Base-by-base conservation (phyloP, 2,329 filamentous ascomycete species). In the Ophiosphaerella korrae region DNA sequence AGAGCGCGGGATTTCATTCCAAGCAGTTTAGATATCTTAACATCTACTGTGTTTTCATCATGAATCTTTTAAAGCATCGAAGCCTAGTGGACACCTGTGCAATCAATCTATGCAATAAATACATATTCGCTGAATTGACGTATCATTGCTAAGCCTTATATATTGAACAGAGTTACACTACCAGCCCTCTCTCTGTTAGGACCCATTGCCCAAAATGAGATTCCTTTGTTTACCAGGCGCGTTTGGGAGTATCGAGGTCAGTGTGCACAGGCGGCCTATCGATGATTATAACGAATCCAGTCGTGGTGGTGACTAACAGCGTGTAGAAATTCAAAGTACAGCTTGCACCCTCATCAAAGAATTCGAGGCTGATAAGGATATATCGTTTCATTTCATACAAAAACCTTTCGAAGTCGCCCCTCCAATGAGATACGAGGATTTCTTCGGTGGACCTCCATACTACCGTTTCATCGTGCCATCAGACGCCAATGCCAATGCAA, bases 271-370 rank as follows among this genome's bases (percentile, higher is more conserved):
- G 6, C 8, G n/a, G 3, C 12, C 4, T 7, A 5, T 29, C 29
- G 3, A 4, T 5, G 7, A 43, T 18, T 2, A 2, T 21, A 38
- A 35, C 44, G 11, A 48, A 18, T 18, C 3, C 18, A 18, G 18
- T 18, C 18, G 3, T 18, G 18, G 18, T 18, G 18, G 18, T 18
- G 18, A 18, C 18, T 18, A 18, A 18, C 18, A 18, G 18, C 24
- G 4, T 11, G 14, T 12, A 67, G 64, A 66, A 67, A 50, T 66
- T 66, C 51, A 58, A 63, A 51, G 61, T 67, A 12, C 62, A 66
- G 40, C 45, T 67, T 7, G 64, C 64, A 4, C 64, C 64, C 36
- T 68, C 12, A 42, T 62, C 9, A 64, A 66, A 37, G 58, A 68
- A 29, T 40, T 68, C 14, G 60, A 66, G 35, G 46, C 46, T 7